Evolutionary conservation across 805 yeast genomes (phyloP).

Genomic region (Yamadazyma scolyti): DNA sequence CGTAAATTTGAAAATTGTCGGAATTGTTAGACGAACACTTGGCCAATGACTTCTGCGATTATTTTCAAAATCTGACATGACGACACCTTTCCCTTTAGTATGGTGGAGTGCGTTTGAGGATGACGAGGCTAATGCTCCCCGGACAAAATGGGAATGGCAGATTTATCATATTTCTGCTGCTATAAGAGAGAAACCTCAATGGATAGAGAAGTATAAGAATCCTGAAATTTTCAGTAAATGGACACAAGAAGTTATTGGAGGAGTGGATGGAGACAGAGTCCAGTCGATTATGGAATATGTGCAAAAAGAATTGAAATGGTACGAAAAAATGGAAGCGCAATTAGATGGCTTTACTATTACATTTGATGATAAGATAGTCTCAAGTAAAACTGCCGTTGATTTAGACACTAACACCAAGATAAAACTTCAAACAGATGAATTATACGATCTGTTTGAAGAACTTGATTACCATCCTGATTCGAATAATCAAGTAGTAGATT

Average conservation of each 20-base stretch:
- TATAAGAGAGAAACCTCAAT: conserved; percentile 16
- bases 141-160: too few species aligned
- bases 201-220: conserved; percentile 16
- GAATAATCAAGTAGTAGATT: conserved; percentile 31
- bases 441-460: conserved; percentile 13
- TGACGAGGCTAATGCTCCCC: too few species aligned
- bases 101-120: too few species aligned
- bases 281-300: conserved; percentile 19
- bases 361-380: conserved; percentile 17
- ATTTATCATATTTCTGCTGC: conserved; percentile 13
- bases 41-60: too few species aligned
- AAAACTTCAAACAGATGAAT: conserved; percentile 9
- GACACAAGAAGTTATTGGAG: conserved; percentile 15
- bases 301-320: conserved; percentile 28
- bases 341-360: conserved; percentile 14
- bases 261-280: conserved; percentile 11
- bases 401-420: conserved; percentile 10
- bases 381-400: conserved; percentile 16
- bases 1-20: too few species aligned
- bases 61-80: too few species aligned
- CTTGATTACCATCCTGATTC: conserved; percentile 37
- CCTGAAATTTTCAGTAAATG: conserved; percentile 14
- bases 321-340: conserved; percentile 12
- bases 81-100: too few species aligned
- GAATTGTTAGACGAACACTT: too few species aligned